Conservation (phyloP, 345 rosid species). For the Pugionium dolabratum region DNA sequence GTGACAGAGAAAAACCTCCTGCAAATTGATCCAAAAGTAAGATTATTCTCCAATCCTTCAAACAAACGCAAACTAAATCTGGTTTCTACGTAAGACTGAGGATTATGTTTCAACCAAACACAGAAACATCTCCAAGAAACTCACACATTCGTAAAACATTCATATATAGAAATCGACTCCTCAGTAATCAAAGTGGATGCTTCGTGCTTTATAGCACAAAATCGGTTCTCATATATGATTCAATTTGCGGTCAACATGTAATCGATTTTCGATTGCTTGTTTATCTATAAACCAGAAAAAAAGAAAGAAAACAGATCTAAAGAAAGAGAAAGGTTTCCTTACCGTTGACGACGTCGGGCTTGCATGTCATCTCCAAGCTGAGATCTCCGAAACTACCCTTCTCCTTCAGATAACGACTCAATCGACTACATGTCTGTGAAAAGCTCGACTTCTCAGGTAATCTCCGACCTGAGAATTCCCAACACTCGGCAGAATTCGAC, state of each 20-base stretch:
- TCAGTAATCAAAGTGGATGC: not conserved
- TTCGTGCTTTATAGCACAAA: not conserved
- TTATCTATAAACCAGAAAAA: not conserved
- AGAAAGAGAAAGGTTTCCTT: not conserved
- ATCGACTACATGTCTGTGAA: conserved; percentile 60
- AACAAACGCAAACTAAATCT: not conserved
- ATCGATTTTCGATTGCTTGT: not conserved
- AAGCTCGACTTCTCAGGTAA: conserved; percentile 57
- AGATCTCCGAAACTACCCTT: conserved; percentile 71
- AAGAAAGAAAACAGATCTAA: conserved; percentile 5
- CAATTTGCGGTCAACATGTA: conserved; percentile 4
- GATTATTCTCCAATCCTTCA: not conserved
- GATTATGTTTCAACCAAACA: not conserved
- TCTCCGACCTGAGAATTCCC: conserved; percentile 41
- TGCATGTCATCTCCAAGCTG: conserved; percentile 60
- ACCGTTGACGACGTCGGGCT: conserved; percentile 47
- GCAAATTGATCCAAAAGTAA: not conserved
- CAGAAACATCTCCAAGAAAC: not conserved
- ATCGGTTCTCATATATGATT: not conserved
- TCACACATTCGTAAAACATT: not conserved
- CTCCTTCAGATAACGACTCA: conserved; percentile 82
- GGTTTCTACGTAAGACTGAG: not conserved
- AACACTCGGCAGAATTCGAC: conserved; percentile 57
- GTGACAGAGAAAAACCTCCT: conserved; percentile 32
- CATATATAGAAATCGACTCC: not conserved